A percentile compares a stretch with the other conserved stretches of the same genome.
These are phyloP conservation scores for Pseudoscleropodium purum DNA, from an alignment of 225 moss, liverwort and hornwort species.

Conservation along the genomic window DNA sequence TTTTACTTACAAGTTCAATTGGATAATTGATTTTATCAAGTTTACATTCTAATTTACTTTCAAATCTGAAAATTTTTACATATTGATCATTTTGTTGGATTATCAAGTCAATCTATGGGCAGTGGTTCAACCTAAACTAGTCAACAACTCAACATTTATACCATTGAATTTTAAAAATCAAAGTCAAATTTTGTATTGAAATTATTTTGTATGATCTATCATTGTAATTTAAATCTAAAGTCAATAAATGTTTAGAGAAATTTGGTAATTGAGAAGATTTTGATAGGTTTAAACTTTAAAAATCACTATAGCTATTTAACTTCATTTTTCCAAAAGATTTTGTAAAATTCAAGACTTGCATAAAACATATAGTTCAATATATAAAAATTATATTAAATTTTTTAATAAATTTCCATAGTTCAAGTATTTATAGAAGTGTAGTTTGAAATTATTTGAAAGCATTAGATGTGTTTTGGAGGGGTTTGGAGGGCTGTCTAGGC, in stretches of 20 bases:
- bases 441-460: neutral
- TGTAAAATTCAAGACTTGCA: neutral
- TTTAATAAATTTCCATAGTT: neutral
- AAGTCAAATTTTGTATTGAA: neutral
- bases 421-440: neutral
- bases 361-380: neutral
- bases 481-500: too few species aligned
- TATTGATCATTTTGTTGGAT: neutral
- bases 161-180: neutral
- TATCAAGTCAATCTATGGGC: neutral
- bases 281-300: neutral
- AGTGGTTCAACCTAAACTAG: neutral
- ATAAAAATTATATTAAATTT: neutral
- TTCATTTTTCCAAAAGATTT: neutral
- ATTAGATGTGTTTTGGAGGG: too few species aligned
- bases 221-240: neutral
- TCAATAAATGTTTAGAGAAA: neutral
- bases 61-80: neutral
- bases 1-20: neutral
- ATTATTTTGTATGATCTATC: neutral
- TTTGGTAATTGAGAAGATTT: neutral
- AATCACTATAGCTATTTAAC: neutral
- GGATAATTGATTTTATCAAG: neutral
- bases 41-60: neutral
- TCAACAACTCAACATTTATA: too few species aligned